phyloP scores from a whole-genome alignment of 805 yeast species.

The Pichia nanzhaoensis region DNA sequence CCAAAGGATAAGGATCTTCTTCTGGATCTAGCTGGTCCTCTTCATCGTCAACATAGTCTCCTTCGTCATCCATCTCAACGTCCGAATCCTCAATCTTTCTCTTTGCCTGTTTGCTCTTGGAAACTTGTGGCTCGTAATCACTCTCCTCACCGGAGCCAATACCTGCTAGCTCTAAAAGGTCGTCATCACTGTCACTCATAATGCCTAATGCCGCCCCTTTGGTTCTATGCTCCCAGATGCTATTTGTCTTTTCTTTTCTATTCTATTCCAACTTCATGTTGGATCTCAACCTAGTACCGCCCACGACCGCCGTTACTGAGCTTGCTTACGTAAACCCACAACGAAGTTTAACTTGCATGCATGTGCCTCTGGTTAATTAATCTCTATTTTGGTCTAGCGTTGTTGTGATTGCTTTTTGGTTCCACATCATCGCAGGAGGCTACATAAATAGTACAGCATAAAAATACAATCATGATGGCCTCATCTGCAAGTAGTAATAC shows the following conservation, averaged over 20 bases:
- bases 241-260: no score
- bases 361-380: no score
- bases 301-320: no score
- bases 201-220: no score
- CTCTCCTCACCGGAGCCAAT: slow-evolving; percentile 46
- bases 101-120: slow-evolving; percentile 16
- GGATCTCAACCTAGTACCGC: no score
- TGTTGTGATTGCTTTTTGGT: no score
- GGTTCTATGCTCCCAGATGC: no score
- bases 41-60: slow-evolving; percentile 26
- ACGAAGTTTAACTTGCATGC: no score
- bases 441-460: neutral
- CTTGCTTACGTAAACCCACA: no score
- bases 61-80: slow-evolving; percentile 26
- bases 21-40: slow-evolving; percentile 32
- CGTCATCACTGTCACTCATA: slow-evolving; percentile 81
- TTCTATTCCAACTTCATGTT: no score
- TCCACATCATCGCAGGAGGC: no score
- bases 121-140: slow-evolving; percentile 32
- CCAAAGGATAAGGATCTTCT: slow-evolving; percentile 78
- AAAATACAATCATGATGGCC: neutral
- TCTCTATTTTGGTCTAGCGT: no score
- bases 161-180: slow-evolving; percentile 92
- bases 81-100: slow-evolving; percentile 18
- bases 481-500: neutral